A percentile compares a stretch with the other conserved stretches of the same genome.
Evolutionary conservation across 345 rosid genomes (phyloP).

Genomic region (Salix arbutifolia): DNA sequence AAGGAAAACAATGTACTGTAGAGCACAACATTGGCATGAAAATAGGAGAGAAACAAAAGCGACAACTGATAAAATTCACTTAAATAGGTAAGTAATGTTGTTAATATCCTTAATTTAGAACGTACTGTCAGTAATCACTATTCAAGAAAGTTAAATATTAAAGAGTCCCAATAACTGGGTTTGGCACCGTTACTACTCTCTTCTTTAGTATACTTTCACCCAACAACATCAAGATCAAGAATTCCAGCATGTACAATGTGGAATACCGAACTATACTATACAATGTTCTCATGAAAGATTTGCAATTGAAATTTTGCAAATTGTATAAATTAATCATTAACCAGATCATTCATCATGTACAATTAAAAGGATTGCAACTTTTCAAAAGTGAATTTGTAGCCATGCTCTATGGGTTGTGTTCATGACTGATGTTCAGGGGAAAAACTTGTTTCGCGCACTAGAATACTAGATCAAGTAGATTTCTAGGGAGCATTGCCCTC

Average conservation of each 20-base stretch:
- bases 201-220: neutral
- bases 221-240: neutral
- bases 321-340: neutral
- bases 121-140: neutral
- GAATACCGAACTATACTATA: neutral
- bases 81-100: neutral
- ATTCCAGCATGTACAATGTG: neutral
- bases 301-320: neutral
- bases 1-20: neutral
- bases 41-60: neutral
- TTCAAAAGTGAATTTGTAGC: neutral
- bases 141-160: neutral
- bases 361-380: neutral
- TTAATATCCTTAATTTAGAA: neutral
- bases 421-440: neutral
- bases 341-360: too few relatives aligned
- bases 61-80: neutral
- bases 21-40: neutral
- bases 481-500: conserved; percentile 24
- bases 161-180: neutral
- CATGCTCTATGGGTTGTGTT: neutral
- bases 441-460: neutral
- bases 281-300: neutral
- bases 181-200: neutral
- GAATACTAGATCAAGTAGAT: conserved; percentile 15